These are phyloP conservation scores for Arbutus unedo DNA, from an alignment of 148 eudicot genomes.

Conservation along the genomic window DNA sequence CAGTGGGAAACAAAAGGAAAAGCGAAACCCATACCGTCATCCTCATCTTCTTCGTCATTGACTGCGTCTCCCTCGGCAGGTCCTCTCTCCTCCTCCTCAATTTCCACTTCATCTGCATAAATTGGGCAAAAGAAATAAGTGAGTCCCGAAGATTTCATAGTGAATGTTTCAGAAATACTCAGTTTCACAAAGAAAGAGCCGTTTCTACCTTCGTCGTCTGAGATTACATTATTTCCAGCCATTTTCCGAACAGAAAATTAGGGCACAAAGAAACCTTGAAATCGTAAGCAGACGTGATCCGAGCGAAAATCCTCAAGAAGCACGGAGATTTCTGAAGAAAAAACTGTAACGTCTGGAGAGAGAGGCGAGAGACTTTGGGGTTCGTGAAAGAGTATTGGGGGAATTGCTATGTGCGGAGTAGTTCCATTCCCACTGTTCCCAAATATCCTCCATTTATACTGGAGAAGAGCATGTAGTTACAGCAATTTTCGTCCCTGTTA, in stretches of 20 bases:
- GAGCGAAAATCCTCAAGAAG: not conserved
- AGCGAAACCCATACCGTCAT: slow-evolving; percentile 44
- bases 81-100: slow-evolving; percentile 64
- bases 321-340: not conserved
- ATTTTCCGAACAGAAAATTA: slow-evolving; percentile 21
- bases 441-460: not conserved
- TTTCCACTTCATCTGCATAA: slow-evolving; percentile 63
- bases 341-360: not conserved
- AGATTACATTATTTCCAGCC: slow-evolving; percentile 50
- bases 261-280: slow-evolving; percentile 24
- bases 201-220: slow-evolving; percentile 70
- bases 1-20: not conserved
- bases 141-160: not conserved
- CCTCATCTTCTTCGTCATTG: slow-evolving; percentile 64
- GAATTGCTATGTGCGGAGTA: not conserved
- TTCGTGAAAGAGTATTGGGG: too few species aligned
- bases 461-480: not conserved
- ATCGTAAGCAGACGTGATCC: not conserved
- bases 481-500: not conserved
- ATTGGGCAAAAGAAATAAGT: not conserved
- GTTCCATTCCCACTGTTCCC: not conserved
- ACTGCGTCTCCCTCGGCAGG: slow-evolving; percentile 66
- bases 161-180: slow-evolving; percentile 12
- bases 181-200: slow-evolving; percentile 17
- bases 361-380: not conserved